Evolutionary conservation across 768 basidiomycete genomes (phyloP).

Genomic region (Boletus pseudopeckii): DNA sequence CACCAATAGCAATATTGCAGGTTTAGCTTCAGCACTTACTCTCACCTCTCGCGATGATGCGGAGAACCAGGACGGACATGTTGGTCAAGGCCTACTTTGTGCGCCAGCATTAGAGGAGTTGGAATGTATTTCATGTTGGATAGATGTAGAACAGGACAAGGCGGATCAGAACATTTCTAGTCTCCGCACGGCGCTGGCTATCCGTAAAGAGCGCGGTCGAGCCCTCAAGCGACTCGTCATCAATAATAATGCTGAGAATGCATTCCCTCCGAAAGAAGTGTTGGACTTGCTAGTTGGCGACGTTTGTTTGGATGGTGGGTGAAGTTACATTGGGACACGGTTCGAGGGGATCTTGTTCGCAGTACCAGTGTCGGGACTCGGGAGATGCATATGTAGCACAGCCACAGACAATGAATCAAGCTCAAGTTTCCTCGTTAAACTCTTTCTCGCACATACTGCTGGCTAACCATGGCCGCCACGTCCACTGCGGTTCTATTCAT

Average conservation of each 20-base stretch:
- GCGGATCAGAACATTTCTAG: no score
- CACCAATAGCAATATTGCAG: no score
- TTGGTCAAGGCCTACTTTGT: background rate
- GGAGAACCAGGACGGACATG: background rate
- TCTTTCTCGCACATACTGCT: background rate
- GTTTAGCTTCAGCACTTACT: no score
- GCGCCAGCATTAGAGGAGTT: background rate
- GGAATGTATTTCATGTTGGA: no score
- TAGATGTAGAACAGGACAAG: background rate
- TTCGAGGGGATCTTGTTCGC: background rate
- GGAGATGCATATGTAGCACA: background rate
- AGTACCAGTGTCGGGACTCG: background rate
- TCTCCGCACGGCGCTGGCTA: background rate
- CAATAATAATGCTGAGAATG: no score
- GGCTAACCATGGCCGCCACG: slow-evolving; percentile 4
- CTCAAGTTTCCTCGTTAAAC: background rate
- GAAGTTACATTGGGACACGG: no score
- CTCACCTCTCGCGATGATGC: background rate
- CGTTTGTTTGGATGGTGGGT: background rate
- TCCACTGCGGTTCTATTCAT: slow-evolving; percentile 16
- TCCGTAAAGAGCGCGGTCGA: background rate
- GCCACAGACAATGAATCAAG: background rate
- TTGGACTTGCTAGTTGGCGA: no score
- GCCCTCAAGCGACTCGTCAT: background rate
- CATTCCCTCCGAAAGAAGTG: no score